phyloP scores from a whole-genome alignment of 768 basidiomycete species.

The Leccinum truebloodii region DNA sequence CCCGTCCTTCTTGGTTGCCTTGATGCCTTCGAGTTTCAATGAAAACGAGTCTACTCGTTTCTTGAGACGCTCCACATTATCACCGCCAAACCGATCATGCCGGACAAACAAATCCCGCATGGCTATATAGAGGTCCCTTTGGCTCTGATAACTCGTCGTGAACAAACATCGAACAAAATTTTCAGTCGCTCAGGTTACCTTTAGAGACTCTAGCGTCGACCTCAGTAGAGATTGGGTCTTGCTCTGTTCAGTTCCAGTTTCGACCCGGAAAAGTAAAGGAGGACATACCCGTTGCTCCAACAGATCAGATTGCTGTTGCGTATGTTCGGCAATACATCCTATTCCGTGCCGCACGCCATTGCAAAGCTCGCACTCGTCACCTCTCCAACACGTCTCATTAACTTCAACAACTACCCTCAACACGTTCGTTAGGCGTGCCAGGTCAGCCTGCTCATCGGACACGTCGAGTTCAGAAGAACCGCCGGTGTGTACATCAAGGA shows the following conservation, averaged over 20 bases:
- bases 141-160: constrained; percentile 43
- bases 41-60: constrained; percentile 81
- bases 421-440: constrained; percentile 81
- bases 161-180: constrained; percentile 11
- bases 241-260: constrained; percentile 6
- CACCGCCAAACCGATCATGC: constrained; percentile 85
- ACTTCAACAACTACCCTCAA: constrained; percentile 76
- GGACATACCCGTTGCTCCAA: constrained; percentile 68
- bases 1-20: constrained; percentile 69
- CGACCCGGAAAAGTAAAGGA: background rate
- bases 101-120: constrained; percentile 85
- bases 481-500: constrained; percentile 10
- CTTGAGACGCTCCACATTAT: constrained; percentile 84
- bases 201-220: constrained; percentile 73
- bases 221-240: constrained; percentile 66
- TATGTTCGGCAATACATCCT: constrained; percentile 62
- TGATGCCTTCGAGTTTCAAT: constrained; percentile 74
- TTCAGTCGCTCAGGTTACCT: constrained; percentile 44
- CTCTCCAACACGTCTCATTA: constrained; percentile 80
- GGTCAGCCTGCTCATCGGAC: constrained; percentile 66
- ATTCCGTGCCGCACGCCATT: constrained; percentile 77
- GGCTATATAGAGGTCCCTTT: constrained; percentile 86
- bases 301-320: constrained; percentile 70
- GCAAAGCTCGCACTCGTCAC: constrained; percentile 79
- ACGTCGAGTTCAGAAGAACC: constrained; percentile 26